Conservation (phyloP, 192 early-diverging fungal species). For the Coemansia sp. region DNA sequence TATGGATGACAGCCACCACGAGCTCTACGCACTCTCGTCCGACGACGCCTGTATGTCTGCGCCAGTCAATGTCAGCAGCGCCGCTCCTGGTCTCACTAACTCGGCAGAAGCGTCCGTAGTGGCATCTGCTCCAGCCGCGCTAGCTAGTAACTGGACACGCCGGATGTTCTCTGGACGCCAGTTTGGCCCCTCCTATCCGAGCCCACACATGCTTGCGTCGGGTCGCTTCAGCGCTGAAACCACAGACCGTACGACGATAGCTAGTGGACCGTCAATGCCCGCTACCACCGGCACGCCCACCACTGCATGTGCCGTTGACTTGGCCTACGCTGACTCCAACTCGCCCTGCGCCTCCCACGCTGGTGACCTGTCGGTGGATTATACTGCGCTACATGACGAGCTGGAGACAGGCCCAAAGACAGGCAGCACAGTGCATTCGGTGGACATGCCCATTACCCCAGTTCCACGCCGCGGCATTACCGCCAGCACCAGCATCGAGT, state of each 20-base stretch:
- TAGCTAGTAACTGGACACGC: conserved; percentile 10
- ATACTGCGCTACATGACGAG: not conserved
- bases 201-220: conserved; percentile 35
- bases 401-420: conserved; percentile 1
- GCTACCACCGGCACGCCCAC: not conserved
- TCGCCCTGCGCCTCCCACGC: conserved; percentile 25
- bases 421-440: not conserved
- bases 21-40: conserved; percentile 32
- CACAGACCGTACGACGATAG: conserved; percentile 6
- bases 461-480: conserved; percentile 14
- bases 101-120: not conserved
- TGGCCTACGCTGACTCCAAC: conserved; percentile 35
- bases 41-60: conserved; percentile 26
- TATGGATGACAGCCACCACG: not conserved
- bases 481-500: conserved; percentile 18
- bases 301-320: conserved; percentile 15
- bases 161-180: not conserved
- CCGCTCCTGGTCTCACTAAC: not conserved
- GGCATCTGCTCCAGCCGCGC: conserved; percentile 11
- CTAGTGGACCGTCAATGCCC: not conserved
- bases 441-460: conserved; percentile 17
- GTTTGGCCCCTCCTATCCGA: conserved; percentile 7
- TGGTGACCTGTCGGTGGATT: not conserved
- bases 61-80: conserved; percentile 2
- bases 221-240: conserved; percentile 42